These are phyloP conservation scores for Saccharomycopsis amapae DNA, from an alignment of 805 yeast species.

Conservation along the genomic window DNA sequence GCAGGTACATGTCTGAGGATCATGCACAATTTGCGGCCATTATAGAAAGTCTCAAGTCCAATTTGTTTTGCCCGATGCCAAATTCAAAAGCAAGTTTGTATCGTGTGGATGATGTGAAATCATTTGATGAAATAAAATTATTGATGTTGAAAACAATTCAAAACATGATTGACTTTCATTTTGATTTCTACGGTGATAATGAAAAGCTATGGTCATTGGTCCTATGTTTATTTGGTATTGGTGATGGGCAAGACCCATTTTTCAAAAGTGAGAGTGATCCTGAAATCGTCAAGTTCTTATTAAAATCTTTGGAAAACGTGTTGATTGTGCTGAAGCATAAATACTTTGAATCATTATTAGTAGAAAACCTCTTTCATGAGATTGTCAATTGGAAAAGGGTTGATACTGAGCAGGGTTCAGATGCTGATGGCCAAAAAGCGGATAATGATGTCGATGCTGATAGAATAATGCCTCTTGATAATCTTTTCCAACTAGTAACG, in stretches of 20 bases:
- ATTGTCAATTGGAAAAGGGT: not conserved
- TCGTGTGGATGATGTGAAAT: not conserved
- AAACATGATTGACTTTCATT: slow-evolving; percentile 10
- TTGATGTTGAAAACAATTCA: slow-evolving; percentile 1
- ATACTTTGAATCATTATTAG: slow-evolving; percentile 7
- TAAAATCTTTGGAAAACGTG: slow-evolving; percentile 1
- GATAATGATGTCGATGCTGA: too few relatives aligned
- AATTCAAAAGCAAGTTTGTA: not conserved
- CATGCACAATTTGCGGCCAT: not conserved
- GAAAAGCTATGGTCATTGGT: slow-evolving; percentile 14
- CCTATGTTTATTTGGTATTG: slow-evolving; percentile 13
- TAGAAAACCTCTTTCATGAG: slow-evolving; percentile 5
- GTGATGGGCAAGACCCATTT: not conserved
- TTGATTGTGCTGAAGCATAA: slow-evolving; percentile 3
- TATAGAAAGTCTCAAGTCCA: not conserved
- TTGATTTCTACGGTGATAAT: slow-evolving; percentile 14
- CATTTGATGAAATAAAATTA: slow-evolving; percentile 3
- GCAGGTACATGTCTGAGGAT: not conserved
- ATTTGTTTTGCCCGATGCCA: not conserved
- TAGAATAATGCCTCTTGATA: too few relatives aligned
- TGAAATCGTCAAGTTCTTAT: slow-evolving; percentile 4
- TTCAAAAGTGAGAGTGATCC: slow-evolving; percentile 10
- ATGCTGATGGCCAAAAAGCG: too few relatives aligned
- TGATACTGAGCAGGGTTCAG: not conserved
- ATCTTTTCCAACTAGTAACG: too few relatives aligned